These are phyloP conservation scores for Stephanodiscus triporus DNA, from an alignment of 108 stramenopile species.

Conservation along the genomic window DNA sequence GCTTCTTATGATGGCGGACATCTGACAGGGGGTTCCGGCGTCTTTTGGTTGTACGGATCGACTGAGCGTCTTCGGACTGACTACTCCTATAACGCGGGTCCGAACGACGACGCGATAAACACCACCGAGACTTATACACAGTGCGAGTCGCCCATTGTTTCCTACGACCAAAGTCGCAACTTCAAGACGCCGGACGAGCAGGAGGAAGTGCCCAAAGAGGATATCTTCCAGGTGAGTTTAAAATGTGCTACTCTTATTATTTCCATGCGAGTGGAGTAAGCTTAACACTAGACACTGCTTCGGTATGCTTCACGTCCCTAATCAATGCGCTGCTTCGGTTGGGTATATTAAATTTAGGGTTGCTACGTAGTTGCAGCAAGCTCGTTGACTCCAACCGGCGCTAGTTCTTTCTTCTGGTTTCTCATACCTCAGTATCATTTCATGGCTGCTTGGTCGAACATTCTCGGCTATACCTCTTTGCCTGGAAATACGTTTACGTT, in stretches of 20 bases:
- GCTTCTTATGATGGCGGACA: conserved; percentile 27
- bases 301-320: not conserved
- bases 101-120: not conserved
- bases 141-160: conserved; percentile 42
- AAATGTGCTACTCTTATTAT: not conserved
- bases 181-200: conserved; percentile 32
- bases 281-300: conserved; percentile 2
- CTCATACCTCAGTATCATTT: conserved; percentile 58
- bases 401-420: conserved; percentile 37
- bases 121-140: not conserved
- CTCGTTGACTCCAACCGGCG: conserved; percentile 3
- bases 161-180: conserved; percentile 27
- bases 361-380: conserved; percentile 41
- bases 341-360: conserved; percentile 17
- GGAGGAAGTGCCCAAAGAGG: conserved; percentile 37
- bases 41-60: conserved; percentile 34
- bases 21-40: conserved; percentile 9
- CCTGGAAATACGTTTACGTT: conserved; percentile 48
- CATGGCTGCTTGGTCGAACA: conserved; percentile 46
- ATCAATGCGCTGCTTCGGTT: not conserved
- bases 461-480: conserved; percentile 62
- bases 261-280: not conserved
- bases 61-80: not conserved
- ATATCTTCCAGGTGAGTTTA: conserved; percentile 30
- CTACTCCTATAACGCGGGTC: not conserved